Evolutionary conservation across 805 yeast species (phyloP).

Genomic region (Metschnikowia santaceciliae): DNA sequence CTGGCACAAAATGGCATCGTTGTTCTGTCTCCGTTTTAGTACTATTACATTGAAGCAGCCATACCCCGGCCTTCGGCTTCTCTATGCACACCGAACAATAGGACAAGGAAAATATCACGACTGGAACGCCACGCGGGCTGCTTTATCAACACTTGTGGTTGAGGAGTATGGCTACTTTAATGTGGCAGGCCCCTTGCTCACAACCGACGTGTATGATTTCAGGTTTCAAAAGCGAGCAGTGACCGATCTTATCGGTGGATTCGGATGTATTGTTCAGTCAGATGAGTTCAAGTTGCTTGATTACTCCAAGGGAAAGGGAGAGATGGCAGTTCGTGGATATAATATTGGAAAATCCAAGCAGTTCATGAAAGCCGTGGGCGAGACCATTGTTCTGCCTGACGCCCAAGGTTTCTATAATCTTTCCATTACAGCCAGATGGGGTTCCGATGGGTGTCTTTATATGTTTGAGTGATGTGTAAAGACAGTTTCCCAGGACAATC

Average conservation of each 20-base stretch:
- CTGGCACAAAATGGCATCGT: constrained; percentile 37
- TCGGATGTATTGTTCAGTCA: constrained; percentile 59
- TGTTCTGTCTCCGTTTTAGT: constrained; percentile 49
- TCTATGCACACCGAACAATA: constrained; percentile 36
- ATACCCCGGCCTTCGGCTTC: constrained; percentile 33
- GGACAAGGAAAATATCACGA: constrained; percentile 20
- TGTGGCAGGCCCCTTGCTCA: constrained; percentile 54
- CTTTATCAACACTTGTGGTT: constrained; percentile 48
- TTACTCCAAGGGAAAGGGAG: constrained; percentile 42
- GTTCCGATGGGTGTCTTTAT: constrained; percentile 70
- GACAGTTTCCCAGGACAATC: background rate
- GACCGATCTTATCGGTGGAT: constrained; percentile 25
- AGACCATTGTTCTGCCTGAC: constrained; percentile 11
- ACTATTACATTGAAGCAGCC: constrained; percentile 13
- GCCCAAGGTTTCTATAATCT: constrained; percentile 40
- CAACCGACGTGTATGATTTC: constrained; percentile 60
- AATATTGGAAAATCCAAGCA: constrained; percentile 50
- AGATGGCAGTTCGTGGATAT: constrained; percentile 59
- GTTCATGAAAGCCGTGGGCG: constrained; percentile 16
- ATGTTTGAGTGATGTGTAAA: constrained; percentile 16
- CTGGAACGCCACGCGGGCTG: constrained; percentile 42
- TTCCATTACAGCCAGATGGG: constrained; percentile 55
- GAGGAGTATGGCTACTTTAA: constrained; percentile 45
- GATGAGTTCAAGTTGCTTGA: constrained; percentile 51
- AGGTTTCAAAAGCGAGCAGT: constrained; percentile 36